phyloP scores from a whole-genome alignment of 2,329 filamentous ascomycete genomes.

The Beauveria rudraprayagi region DNA sequence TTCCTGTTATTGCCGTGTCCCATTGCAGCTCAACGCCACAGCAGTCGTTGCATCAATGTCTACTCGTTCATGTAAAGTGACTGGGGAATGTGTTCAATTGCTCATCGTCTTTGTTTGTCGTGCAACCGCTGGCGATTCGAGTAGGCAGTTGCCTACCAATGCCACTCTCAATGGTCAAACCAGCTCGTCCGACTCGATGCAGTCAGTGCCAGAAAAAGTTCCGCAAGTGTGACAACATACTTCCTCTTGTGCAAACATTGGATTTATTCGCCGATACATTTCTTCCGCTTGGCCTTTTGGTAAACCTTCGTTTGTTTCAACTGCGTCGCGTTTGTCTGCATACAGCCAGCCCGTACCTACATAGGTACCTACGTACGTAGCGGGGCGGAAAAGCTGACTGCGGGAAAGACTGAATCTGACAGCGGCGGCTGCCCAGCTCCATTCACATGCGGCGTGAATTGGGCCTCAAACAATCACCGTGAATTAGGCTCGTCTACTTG shows the following conservation, averaged over 20 bases:
- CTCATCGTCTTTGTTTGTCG: neutral
- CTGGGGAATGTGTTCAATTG: neutral
- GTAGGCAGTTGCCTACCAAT: neutral
- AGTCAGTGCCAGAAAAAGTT: neutral
- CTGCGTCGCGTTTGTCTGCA: neutral
- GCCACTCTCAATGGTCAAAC: too few relatives aligned
- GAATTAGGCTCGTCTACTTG: neutral
- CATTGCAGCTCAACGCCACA: neutral
- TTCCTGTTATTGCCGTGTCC: neutral
- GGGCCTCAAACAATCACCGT: neutral
- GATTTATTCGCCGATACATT: neutral
- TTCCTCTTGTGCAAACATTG: neutral
- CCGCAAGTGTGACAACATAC: neutral
- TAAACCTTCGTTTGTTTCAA: neutral
- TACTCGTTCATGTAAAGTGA: neutral
- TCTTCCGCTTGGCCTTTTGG: neutral
- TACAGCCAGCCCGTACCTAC: neutral
- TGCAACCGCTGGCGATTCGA: neutral
- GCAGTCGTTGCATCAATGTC: neutral
- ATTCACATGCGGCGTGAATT: neutral
- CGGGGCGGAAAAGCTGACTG: slow-evolving; percentile 1
- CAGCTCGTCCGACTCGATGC: too few relatives aligned
- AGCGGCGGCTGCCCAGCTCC: neutral
- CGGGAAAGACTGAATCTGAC: neutral
- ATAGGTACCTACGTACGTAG: neutral